Evolutionary conservation across 306 rosid genomes (phyloP).

Genomic region (Psophocarpus tetragonolobus): DNA sequence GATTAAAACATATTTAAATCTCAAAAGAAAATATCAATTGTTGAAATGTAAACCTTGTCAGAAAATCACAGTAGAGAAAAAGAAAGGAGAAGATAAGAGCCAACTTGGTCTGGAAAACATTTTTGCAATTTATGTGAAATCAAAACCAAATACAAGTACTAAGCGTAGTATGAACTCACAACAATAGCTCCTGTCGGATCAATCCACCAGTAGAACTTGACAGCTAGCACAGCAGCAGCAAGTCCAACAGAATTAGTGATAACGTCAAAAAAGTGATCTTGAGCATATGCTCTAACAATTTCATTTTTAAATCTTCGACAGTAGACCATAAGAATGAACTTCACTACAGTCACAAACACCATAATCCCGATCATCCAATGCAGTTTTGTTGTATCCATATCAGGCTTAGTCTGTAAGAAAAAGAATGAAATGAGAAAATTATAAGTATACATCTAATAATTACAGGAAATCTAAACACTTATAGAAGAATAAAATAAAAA

Average conservation of each 20-base stretch:
- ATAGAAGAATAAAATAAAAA: not conserved
- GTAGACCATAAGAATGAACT: constrained; percentile 60
- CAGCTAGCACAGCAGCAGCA: constrained; percentile 61
- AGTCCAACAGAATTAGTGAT: constrained; percentile 67
- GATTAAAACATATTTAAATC: too few relatives aligned
- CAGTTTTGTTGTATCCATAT: constrained; percentile 34
- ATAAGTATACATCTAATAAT: too few relatives aligned
- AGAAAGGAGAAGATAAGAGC: not conserved
- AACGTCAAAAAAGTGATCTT: constrained; percentile 64
- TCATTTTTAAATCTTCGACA: constrained; percentile 61
- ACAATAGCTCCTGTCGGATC: constrained; percentile 73
- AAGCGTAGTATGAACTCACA: constrained; percentile 43
- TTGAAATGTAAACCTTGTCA: not conserved
- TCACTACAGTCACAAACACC: constrained; percentile 57
- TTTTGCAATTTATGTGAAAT: not conserved
- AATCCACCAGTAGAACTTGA: constrained; percentile 54
- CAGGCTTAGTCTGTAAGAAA: constrained; percentile 29
- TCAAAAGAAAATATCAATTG: not conserved
- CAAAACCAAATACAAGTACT: not conserved
- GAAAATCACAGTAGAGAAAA: too few relatives aligned
- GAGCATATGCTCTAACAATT: constrained; percentile 63
- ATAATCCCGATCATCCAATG: constrained; percentile 60
- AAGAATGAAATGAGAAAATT: not conserved
- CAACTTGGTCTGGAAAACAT: not conserved
- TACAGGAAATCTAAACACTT: too few relatives aligned